A percentile compares a stretch with the other conserved stretches of the same genome.
Evolutionary conservation across 352 stramenopile genomes (phyloP).

Genomic region (Phytophthora brassicae): DNA sequence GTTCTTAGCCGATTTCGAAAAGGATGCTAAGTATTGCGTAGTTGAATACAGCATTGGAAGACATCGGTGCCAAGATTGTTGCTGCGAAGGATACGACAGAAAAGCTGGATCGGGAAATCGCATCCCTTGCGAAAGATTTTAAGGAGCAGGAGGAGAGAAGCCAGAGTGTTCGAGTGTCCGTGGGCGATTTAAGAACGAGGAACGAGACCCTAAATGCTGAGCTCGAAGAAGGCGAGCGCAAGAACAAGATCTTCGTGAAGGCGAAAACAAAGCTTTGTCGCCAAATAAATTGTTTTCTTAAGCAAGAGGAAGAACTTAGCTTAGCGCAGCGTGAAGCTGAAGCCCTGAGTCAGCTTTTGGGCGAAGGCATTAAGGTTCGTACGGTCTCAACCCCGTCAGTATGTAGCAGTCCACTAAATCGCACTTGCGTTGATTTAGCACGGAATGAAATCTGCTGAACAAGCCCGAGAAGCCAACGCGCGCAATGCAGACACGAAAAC

Average conservation of each 20-base stretch:
- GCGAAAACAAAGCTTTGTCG: slow-evolving; percentile 28
- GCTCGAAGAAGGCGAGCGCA: slow-evolving; percentile 19
- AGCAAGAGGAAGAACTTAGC: slow-evolving; percentile 24
- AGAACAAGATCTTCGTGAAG: slow-evolving; percentile 22
- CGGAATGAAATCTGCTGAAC: slow-evolving; percentile 20
- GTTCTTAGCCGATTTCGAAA: neutral
- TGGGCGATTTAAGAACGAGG: slow-evolving; percentile 13
- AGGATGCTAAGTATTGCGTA: slow-evolving; percentile 13
- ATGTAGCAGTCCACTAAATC: neutral
- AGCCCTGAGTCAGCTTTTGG: slow-evolving; percentile 25
- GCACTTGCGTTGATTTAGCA: slow-evolving; percentile 18
- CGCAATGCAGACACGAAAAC: slow-evolving; percentile 12
- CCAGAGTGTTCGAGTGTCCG: slow-evolving; percentile 10
- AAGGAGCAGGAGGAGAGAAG: slow-evolving; percentile 23
- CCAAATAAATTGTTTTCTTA: slow-evolving; percentile 19
- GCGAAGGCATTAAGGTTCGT: slow-evolving; percentile 37
- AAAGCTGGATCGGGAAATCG: slow-evolving; percentile 21
- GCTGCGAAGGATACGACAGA: slow-evolving; percentile 9
- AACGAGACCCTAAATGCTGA: slow-evolving; percentile 16
- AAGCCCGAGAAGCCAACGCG: slow-evolving; percentile 14
- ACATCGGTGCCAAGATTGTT: slow-evolving; percentile 20
- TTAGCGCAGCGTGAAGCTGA: slow-evolving; percentile 20
- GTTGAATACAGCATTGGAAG: slow-evolving; percentile 24
- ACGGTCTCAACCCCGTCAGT: neutral
- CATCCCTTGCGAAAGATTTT: slow-evolving; percentile 22